Conservation (phyloP, 2,329 filamentous ascomycete species). For the Davidsoniella virescens region DNA sequence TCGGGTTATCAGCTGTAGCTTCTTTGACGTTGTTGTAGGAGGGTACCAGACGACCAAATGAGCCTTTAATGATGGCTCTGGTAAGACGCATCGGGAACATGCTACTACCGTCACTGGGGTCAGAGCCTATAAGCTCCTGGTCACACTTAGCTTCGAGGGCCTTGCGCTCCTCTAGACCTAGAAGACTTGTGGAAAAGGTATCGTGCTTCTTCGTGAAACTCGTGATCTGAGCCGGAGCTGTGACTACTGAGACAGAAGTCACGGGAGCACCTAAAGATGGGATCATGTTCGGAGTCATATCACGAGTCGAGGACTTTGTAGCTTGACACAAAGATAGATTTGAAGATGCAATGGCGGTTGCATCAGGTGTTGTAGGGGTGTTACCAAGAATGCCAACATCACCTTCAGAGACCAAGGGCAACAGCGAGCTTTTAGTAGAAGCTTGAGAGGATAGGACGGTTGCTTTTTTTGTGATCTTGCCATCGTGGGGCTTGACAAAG, state of each 20-base stretch:
- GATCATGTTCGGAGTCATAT: no score
- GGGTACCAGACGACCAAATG: constrained; percentile 6
- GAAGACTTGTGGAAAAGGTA: constrained; percentile 1
- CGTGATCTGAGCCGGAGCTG: neutral
- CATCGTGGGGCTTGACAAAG: no score
- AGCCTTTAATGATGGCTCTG: constrained; percentile 7
- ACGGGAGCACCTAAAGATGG: neutral
- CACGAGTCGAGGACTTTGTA: no score
- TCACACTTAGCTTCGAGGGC: constrained; percentile 3
- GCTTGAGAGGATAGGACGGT: neutral
- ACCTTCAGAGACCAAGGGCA: no score
- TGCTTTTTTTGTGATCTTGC: no score
- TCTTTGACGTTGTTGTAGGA: neutral
- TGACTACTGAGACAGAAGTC: neutral
- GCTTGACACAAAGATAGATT: no score
- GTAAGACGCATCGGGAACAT: constrained; percentile 9
- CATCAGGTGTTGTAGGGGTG: no score
- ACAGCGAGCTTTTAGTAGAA: neutral
- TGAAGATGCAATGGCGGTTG: no score
- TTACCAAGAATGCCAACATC: no score
- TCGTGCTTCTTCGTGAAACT: neutral
- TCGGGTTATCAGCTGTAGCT: no score
- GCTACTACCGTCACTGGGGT: neutral
- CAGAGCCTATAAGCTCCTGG: constrained; percentile 4
- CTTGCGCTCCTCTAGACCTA: neutral